Conservation (phyloP, 2,329 filamentous ascomycete species). For the Akanthomyces muscarius region DNA sequence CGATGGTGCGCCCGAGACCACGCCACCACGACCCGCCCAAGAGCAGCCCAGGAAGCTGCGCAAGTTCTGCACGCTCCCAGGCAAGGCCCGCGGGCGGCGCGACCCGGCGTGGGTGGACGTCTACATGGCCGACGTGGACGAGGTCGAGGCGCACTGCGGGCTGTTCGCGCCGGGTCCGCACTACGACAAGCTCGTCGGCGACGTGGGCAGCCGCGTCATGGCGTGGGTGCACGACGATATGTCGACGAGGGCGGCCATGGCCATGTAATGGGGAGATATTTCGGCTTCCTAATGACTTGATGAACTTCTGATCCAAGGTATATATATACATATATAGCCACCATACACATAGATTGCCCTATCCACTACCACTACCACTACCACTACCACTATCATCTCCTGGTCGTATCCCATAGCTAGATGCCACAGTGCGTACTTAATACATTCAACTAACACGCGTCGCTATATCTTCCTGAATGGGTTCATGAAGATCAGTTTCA, state of each 20-base stretch:
- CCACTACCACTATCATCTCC: no score
- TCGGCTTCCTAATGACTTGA: neutral
- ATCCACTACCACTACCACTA: no score
- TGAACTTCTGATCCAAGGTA: neutral
- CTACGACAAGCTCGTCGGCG: conserved; percentile 73
- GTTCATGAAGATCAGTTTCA: neutral
- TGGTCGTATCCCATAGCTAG: no score
- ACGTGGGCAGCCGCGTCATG: conserved; percentile 63
- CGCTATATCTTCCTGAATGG: neutral
- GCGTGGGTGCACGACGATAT: conserved; percentile 66
- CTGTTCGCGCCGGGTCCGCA: conserved; percentile 71
- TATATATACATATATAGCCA: neutral
- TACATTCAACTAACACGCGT: no score
- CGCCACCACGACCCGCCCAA: no score
- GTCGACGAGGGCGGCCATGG: conserved; percentile 37
- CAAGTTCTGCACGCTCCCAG: conserved; percentile 76
- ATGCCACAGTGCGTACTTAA: no score
- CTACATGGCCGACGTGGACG: conserved; percentile 78
- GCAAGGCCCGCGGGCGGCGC: conserved; percentile 46
- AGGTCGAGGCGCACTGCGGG: conserved; percentile 79
- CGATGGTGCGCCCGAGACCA: no score
- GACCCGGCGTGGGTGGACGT: conserved; percentile 75
- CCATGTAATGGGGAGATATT: conserved; percentile 1
- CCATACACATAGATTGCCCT: neutral
- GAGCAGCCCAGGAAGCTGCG: conserved; percentile 49